Evolutionary conservation across 805 yeast species (phyloP), one percentile per base, ranked within the genome.

Genomic region (Tetrapisispora nanseiensis): DNA sequence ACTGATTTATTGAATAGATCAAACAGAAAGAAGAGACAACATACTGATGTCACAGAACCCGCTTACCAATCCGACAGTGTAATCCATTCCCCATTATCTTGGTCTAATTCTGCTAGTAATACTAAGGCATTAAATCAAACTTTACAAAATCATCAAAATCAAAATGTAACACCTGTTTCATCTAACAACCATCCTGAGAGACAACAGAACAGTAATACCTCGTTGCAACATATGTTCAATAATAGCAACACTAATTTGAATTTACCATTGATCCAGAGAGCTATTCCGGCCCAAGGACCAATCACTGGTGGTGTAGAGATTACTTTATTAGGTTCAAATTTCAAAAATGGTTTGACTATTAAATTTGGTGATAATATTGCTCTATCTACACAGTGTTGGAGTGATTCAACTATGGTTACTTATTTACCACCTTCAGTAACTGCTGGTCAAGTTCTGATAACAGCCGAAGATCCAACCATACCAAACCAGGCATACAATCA

Each of bases 231-330:
- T 11, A n/a, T 13, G 5, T 20, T 20, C 6, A 28, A 35, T 31
- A 26, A 31, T 19, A 30, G 36, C 20, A 33, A 27, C 21, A 34
- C 11, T 18, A n/a, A 23, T 24, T 15, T 12, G 10, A 31, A 24
- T 13, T 15, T 15, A 20, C 94, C 94, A 1, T 58, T 72, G 0
- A 80, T 90, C 41, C 90, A 86, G 59, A 72, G 95, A 45, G 82
- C 92, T 10, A 89, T 92, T 44, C 99, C 99, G 1, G 82, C 94
- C 0, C 92, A 85, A 60, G 99, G 99, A 2, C 95, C 97, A 9
- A 75, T 87, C 11, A 74, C 95, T 48, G 99, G 99, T 50, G 99
- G 98, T 15, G 81, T 89, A 33, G 99, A 92, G 61, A 85, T 92
- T 7, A 92, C 98, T 0, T 66, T 92, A 39, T 68, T 92, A 34